A percentile compares a stretch with the other conserved stretches of the same genome.
Evolutionary conservation across 805 yeast species (phyloP).

Genomic region (Kodamaea hsintzibuensis): DNA sequence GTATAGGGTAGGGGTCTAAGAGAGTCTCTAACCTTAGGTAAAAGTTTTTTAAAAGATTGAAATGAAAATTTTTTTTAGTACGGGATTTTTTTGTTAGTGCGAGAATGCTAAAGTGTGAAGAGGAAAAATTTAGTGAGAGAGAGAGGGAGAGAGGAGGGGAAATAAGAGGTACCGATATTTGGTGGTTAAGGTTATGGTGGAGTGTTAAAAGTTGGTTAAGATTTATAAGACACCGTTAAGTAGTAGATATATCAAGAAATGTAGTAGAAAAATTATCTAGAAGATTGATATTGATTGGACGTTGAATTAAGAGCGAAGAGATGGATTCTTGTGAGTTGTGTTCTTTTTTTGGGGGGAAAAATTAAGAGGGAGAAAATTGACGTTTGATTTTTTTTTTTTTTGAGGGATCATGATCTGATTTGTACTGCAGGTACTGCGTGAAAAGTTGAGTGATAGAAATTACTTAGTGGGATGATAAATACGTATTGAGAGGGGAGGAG

Average conservation of each 20-base stretch:
- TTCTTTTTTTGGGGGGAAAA: background rate
- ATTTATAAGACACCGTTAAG: too few relatives aligned
- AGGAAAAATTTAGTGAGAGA: background rate
- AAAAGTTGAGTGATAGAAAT: background rate
- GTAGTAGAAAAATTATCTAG: background rate
- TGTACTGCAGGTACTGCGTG: background rate
- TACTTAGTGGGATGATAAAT: background rate
- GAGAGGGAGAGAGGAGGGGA: background rate
- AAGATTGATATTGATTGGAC: background rate
- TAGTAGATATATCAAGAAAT: too few relatives aligned
- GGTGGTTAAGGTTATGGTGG: background rate
- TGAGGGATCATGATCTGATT: background rate
- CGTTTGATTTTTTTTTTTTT: too few relatives aligned
- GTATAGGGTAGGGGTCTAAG: conserved; percentile 6
- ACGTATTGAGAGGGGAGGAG: background rate
- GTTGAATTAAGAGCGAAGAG: too few relatives aligned
- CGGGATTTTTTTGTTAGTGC: background rate
- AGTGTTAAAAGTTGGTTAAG: background rate
- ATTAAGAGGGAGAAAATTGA: too few relatives aligned
- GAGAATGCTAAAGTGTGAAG: background rate
- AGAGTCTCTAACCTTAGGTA: conserved; percentile 3
- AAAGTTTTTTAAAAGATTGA: background rate
- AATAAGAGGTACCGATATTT: background rate
- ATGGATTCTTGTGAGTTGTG: too few relatives aligned
- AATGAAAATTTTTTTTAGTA: conserved; percentile 5